Evolutionary conservation across 2,329 filamentous ascomycete species (phyloP).

Genomic region (Ophiostoma ulmi): DNA sequence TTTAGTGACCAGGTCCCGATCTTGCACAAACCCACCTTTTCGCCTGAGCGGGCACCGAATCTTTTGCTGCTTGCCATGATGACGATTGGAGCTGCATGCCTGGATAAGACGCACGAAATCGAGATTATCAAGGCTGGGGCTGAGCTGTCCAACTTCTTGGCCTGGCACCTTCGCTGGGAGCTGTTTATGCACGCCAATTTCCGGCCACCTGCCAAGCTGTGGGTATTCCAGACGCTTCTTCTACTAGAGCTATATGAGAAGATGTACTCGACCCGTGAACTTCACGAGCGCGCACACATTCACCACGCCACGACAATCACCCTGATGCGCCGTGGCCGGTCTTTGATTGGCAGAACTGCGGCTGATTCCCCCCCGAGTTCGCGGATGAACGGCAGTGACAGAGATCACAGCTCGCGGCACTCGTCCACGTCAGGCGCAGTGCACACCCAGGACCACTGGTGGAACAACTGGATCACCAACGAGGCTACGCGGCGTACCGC

Average conservation of each 20-base stretch:
- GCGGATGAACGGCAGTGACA: conserved; percentile 61
- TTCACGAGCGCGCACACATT: conserved; percentile 93
- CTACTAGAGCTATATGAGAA: conserved; percentile 94
- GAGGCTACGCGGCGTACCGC: conserved; percentile 86
- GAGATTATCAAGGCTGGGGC: conserved; percentile 71
- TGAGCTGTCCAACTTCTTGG: conserved; percentile 81
- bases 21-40: conserved; percentile 89
- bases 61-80: conserved; percentile 83
- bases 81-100: conserved; percentile 81
- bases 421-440: conserved; percentile 56
- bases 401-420: conserved; percentile 52
- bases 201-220: conserved; percentile 85
- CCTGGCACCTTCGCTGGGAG: conserved; percentile 91
- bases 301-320: conserved; percentile 95
- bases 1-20: conserved; percentile 94
- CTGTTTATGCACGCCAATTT: conserved; percentile 90
- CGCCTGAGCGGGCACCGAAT: conserved; percentile 78
- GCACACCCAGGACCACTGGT: conserved; percentile 80
- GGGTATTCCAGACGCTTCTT: conserved; percentile 89
- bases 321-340: conserved; percentile 88
- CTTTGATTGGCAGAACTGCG: conserved; percentile 78
- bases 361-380: conserved; percentile 77
- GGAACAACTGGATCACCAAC: conserved; percentile 93
- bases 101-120: conserved; percentile 75
- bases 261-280: conserved; percentile 86